A percentile compares a stretch with the other conserved stretches of the same genome.
Conservation (phyloP, 192 early-diverging fungal genomes). For the Entomortierella beljakovae region DNA sequence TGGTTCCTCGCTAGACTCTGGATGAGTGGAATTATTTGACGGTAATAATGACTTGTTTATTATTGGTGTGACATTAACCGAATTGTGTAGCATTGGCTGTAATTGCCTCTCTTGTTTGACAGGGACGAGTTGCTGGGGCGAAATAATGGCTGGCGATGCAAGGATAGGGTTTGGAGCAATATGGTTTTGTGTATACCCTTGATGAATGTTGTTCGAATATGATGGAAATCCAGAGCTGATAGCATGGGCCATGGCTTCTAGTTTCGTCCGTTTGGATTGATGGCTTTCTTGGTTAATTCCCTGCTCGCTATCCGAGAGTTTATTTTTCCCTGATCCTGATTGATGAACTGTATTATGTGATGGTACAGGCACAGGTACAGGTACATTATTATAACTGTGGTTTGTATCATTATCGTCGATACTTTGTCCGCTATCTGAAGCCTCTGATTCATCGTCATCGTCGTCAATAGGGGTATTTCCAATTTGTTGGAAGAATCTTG, state of each 20-base stretch:
- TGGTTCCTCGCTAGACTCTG: neutral
- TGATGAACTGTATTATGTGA: neutral
- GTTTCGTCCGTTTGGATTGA: slow-evolving; percentile 34
- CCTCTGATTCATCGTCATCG: too few relatives aligned
- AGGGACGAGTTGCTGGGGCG: neutral
- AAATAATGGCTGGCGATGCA: neutral
- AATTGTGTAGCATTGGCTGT: too few relatives aligned
- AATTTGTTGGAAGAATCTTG: slow-evolving; percentile 50
- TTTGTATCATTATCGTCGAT: neutral
- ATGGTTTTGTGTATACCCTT: neutral
- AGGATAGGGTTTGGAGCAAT: slow-evolving; percentile 1
- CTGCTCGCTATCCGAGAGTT: neutral
- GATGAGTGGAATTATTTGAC: too few relatives aligned
- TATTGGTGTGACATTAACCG: too few relatives aligned
- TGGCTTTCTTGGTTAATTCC: slow-evolving; percentile 8
- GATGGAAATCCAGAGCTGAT: slow-evolving; percentile 29
- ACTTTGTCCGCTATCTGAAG: too few relatives aligned
- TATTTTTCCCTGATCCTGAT: slow-evolving; percentile 4
- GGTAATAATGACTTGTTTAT: too few relatives aligned
- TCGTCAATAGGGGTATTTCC: slow-evolving; percentile 34
- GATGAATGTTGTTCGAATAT: neutral
- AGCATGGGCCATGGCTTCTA: slow-evolving; percentile 31
- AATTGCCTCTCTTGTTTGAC: too few relatives aligned
- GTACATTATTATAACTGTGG: neutral
- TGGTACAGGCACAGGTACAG: neutral